Evolutionary conservation across 768 basidiomycete species (phyloP).

Genomic region (Xanthoconium purpureum): DNA sequence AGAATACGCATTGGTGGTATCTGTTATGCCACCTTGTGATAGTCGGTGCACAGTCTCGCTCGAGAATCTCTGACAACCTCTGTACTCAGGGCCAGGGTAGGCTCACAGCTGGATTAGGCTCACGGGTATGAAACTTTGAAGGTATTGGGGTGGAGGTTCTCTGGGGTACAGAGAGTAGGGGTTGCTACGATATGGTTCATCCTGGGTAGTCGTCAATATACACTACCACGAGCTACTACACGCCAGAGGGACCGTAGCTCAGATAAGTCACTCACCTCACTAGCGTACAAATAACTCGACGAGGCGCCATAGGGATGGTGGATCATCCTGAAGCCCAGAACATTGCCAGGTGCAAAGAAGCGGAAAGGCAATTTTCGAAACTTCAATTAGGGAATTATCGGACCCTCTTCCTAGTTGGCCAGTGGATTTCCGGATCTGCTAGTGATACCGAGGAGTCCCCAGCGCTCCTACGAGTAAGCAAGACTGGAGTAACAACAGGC

Average conservation of each 20-base stretch:
- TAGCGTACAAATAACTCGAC: conserved; percentile 26
- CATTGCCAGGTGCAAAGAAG: conserved; percentile 14
- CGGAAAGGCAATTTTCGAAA: neutral
- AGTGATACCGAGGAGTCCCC: neutral
- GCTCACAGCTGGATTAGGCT: neutral
- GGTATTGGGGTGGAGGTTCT: conserved; percentile 14
- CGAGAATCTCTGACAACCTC: conserved; percentile 25
- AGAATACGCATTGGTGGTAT: neutral
- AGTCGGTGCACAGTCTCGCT: conserved; percentile 15
- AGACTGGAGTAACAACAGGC: neutral
- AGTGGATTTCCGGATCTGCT: conserved; percentile 3
- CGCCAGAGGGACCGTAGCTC: neutral
- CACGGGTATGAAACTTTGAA: conserved; percentile 30
- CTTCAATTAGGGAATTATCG: neutral
- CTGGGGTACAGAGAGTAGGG: neutral
- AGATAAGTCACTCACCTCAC: conserved; percentile 14
- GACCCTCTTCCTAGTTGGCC: neutral
- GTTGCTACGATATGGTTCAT: neutral
- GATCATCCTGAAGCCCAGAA: conserved; percentile 25
- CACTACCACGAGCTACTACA: neutral
- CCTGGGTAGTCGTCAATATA: conserved; percentile 4
- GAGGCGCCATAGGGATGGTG: conserved; percentile 30
- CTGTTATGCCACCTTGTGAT: conserved; percentile 10
- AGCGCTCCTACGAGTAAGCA: neutral
- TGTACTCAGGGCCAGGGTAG: neutral